Conservation (phyloP, 345 rosid genomes). For the Tarenaya hassleriana region DNA sequence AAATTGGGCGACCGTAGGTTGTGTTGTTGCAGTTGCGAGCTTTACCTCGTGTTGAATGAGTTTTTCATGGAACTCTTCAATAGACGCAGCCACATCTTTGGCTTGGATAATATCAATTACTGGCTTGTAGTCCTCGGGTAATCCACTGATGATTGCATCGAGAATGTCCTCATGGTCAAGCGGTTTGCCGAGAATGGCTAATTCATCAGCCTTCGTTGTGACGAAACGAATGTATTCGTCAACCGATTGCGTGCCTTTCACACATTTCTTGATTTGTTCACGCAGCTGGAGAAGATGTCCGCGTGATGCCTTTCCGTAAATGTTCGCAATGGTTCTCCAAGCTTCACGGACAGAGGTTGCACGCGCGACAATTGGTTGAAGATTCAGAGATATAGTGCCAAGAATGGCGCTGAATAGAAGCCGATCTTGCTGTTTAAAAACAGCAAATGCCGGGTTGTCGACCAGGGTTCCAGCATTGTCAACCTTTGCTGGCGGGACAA, state of each 20-base stretch:
- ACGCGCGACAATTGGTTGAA: neutral
- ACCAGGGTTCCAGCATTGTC: neutral
- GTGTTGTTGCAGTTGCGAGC: neutral
- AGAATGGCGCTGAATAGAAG: neutral
- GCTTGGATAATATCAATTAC: neutral
- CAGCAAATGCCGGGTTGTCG: too few species aligned
- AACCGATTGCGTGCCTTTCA: constrained; percentile 7
- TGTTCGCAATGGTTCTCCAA: neutral
- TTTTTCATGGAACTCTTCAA: constrained; percentile 2
- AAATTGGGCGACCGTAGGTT: too few species aligned
- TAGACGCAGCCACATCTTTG: neutral
- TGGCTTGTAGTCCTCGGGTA: neutral
- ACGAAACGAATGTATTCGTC: neutral
- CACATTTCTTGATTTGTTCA: neutral
- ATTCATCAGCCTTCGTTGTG: neutral
- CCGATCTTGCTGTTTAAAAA: neutral
- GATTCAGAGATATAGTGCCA: neutral
- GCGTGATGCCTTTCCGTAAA: neutral
- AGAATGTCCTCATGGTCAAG: constrained; percentile 2
- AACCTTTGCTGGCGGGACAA: too few species aligned
- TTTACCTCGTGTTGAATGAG: neutral
- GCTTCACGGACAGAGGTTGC: neutral
- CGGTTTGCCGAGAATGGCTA: constrained; percentile 3
- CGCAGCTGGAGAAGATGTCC: constrained; percentile 2
- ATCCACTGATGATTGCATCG: neutral